Base-by-base conservation (phyloP, 192 early-diverging fungal genomes). In the Radiomyces spectabilis region DNA sequence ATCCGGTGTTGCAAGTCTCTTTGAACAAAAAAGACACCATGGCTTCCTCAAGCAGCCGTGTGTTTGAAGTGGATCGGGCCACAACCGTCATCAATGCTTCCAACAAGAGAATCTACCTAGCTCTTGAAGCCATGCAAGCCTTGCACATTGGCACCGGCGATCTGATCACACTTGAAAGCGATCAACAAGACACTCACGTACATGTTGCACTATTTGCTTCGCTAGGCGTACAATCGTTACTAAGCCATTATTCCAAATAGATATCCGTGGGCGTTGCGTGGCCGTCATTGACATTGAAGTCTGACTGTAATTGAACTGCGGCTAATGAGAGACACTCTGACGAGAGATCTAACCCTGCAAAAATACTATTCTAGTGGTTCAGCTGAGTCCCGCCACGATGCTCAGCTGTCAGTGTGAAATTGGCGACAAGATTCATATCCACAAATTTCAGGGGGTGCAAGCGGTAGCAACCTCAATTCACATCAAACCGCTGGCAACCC, bases 231-330 rank as follows among this genome's bases (percentile, higher is more conserved):
- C n/a, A n/a, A n/a, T n/a, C n/a, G n/a, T n/a, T n/a, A n/a, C n/a
- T n/a, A n/a, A n/a, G n/a, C n/a, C 24, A 27, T 48, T 48, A 5
- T 5, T 48, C 6, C 13, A 29, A 13, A 9, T 51, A 66, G 63
- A 26, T 25, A 32, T 27, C 69, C 13, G 55, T 85, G 18, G 77
- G 72, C 15, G 65, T 82, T 16, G 73, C 74, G 5, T 83, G 82
- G 81, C 82, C 81, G 7, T 78, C 72, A 9, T 61, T 74, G 13
- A 65, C 65, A 25, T 61, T 75, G 4, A 16, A 68, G 12, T 52
- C 53, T 26, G 58, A 65, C 22, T 51, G 68, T 79, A 73, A 16
- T 59, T 67, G 13, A 59, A 37, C 12, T 30, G 4, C 42, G 22
- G 13, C 13, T 34, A n/a, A 15, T 46, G n/a, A 42, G 21, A 18